Evolutionary conservation across 257 asterid genomes (phyloP).

Genomic region (Lycium ferocissimum): DNA sequence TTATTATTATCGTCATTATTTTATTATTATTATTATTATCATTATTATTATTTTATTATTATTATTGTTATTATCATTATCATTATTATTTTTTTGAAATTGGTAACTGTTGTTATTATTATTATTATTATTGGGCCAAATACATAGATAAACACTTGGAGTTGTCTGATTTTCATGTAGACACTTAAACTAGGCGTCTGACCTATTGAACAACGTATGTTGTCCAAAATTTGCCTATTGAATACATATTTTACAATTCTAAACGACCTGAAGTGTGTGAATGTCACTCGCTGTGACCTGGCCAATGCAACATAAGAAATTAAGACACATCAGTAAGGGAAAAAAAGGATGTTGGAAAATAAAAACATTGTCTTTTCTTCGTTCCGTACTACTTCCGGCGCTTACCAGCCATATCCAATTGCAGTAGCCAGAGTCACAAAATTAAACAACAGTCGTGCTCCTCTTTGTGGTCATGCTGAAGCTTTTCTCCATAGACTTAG

Average conservation of each 20-base stretch:
- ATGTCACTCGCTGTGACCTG: not conserved
- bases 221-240: not conserved
- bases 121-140: not conserved
- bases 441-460: not conserved
- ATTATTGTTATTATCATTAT: too few species aligned
- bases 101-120: too few species aligned
- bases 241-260: conserved; percentile 4
- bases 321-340: not conserved
- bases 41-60: too few species aligned
- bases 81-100: too few species aligned
- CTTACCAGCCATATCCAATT: conserved; percentile 7
- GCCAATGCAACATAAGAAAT: not conserved
- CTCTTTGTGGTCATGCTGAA: not conserved
- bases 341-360: not conserved
- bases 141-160: not conserved
- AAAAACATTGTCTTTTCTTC: not conserved
- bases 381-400: not conserved
- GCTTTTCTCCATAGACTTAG: not conserved
- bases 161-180: not conserved
- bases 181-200: not conserved
- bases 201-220: not conserved
- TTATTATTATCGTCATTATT: too few species aligned
- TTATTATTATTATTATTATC: too few species aligned
- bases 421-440: not conserved
- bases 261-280: not conserved